Conservation (phyloP, 371 early-diverging fungal genomes). For the Mortierella sp. region DNA sequence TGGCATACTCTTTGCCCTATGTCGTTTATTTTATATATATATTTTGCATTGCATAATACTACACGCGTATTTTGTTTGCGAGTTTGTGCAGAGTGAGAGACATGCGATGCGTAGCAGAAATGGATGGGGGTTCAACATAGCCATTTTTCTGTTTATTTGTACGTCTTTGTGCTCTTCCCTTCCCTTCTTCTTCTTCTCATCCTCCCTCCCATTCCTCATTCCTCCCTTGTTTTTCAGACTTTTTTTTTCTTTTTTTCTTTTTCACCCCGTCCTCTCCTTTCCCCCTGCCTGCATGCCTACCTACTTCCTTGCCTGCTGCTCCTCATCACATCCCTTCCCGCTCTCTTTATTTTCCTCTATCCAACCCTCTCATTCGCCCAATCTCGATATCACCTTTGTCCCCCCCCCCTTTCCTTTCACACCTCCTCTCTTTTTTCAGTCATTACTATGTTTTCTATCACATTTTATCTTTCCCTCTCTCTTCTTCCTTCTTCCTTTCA, state of each 20-base stretch:
- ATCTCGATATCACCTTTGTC: background rate
- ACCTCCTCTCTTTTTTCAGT: background rate
- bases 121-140: background rate
- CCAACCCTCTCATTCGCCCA: background rate
- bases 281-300: background rate
- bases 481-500: background rate
- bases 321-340: background rate
- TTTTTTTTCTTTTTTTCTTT: background rate
- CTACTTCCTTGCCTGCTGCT: background rate
- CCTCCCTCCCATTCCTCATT: constrained; percentile 1
- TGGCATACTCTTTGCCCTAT: background rate
- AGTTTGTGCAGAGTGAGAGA: too few species aligned
- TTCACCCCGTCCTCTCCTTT: background rate
- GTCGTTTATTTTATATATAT: background rate
- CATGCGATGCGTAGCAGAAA: background rate
- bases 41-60: background rate
- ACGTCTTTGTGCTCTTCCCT: background rate
- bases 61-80: background rate
- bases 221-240: background rate
- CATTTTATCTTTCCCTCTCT: background rate
- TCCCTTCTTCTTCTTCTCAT: background rate
- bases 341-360: background rate
- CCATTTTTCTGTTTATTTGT: background rate
- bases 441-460: constrained; percentile 2
- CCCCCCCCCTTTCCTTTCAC: background rate